A percentile compares a stretch with the other conserved stretches of the same genome.
Conservation (phyloP, 805 yeast genomes). For the Wickerhamiella parazyma region DNA sequence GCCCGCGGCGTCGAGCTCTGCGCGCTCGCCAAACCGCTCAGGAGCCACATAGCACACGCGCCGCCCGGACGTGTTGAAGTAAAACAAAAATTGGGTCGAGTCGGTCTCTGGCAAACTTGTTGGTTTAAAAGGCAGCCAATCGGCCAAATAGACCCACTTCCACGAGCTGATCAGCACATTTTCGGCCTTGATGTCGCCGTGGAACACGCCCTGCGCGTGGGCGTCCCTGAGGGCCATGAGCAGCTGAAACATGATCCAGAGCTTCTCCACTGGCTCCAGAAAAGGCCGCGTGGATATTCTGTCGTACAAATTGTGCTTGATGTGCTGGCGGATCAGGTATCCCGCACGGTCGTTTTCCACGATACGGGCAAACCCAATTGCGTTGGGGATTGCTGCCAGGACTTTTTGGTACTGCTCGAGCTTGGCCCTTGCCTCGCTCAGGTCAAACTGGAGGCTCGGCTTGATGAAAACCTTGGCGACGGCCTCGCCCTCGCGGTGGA, state of each 20-base stretch:
- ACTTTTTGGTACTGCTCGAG: constrained; percentile 26
- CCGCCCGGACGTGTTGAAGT: constrained; percentile 79
- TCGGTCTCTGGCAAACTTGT: constrained; percentile 78
- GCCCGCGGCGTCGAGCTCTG: constrained; percentile 43
- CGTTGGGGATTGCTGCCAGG: constrained; percentile 43
- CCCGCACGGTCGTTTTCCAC: constrained; percentile 88
- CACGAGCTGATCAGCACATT: constrained; percentile 76
- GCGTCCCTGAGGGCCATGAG: constrained; percentile 47
- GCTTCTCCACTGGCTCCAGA: constrained; percentile 63
- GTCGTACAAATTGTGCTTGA: constrained; percentile 73
- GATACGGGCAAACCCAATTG: constrained; percentile 55
- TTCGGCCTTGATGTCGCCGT: constrained; percentile 89
- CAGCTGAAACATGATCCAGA: constrained; percentile 74
- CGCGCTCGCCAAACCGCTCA: constrained; percentile 49
- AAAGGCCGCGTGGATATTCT: constrained; percentile 80
- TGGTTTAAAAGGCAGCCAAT: constrained; percentile 80
- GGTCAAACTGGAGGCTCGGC: constrained; percentile 29
- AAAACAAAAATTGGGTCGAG: constrained; percentile 83
- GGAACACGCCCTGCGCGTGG: constrained; percentile 50
- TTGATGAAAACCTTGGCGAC: constrained; percentile 75
- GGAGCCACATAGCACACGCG: constrained; percentile 89
- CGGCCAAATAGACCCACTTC: constrained; percentile 74
- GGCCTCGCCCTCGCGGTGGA: constrained; percentile 57
- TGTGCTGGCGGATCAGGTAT: constrained; percentile 69
- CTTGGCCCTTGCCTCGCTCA: constrained; percentile 14